phyloP scores from a whole-genome alignment of 176 grass and related monocot species.

The Juncus effusus region DNA sequence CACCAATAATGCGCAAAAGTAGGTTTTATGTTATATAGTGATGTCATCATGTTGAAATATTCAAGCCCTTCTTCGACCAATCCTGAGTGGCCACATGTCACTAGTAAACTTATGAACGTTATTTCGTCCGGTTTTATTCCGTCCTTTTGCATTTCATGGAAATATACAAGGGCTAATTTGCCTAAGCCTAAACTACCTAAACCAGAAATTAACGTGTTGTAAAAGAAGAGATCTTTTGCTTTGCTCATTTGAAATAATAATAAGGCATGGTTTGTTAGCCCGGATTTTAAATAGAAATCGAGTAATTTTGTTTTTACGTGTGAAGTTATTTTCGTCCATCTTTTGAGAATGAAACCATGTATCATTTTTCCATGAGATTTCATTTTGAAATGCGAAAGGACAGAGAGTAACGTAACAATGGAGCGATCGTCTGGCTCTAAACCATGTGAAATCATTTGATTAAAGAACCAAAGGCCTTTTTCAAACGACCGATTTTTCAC shows the following conservation, averaged over 20 bases:
- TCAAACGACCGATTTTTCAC: conserved; percentile 30
- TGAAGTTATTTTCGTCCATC: conserved; percentile 26
- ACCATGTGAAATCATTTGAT: conserved; percentile 29
- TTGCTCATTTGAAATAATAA: conserved; percentile 26
- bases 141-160: conserved; percentile 30
- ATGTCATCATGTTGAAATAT: conserved; percentile 42
- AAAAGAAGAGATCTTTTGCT: conserved; percentile 34
- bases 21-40: conserved; percentile 30
- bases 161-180: conserved; percentile 24
- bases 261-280: conserved; percentile 9
- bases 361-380: conserved; percentile 32
- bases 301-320: conserved; percentile 24
- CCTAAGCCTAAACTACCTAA: conserved; percentile 21
- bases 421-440: conserved; percentile 34
- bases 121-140: conserved; percentile 36
- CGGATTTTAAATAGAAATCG: conserved; percentile 40
- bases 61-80: conserved; percentile 37
- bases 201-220: conserved; percentile 41
- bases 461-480: conserved; percentile 27
- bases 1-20: conserved; percentile 48
- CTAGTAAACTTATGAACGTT: conserved; percentile 35
- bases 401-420: conserved; percentile 30
- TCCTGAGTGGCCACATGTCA: conserved; percentile 29
- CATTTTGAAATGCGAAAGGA: conserved; percentile 27
- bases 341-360: conserved; percentile 35